Evolutionary conservation across 805 yeast species (phyloP), one percentile per base, ranked within the genome.

Genomic region (Candida anglica): DNA sequence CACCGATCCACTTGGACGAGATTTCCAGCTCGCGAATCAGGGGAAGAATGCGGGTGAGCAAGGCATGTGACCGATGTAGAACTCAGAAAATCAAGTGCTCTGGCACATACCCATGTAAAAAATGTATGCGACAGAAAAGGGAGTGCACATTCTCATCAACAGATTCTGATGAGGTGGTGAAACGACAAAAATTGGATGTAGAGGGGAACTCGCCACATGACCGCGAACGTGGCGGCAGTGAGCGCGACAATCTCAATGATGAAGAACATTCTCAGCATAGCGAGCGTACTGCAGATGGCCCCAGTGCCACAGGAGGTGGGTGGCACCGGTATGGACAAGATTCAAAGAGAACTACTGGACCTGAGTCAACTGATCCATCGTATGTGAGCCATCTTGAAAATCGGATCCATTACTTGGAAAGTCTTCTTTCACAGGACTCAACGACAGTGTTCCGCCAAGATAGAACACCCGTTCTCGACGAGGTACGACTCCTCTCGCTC

Each of bases 1-100:
- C n/a, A n/a, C n/a, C n/a, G n/a, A n/a, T n/a, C n/a, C n/a, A n/a
- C n/a, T n/a, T n/a, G n/a, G n/a, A n/a, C n/a, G n/a, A n/a, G n/a
- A n/a, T n/a, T n/a, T n/a, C n/a, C n/a, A n/a, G n/a, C n/a, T 14
- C 27, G 4, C 24, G 13, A 9, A 24, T 22, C 25, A 47, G 32
- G 30, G 46, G 42, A 5, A 48, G 72, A 19, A 42, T 63, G 38
- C 50, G 78, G 28, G 80, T 74, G 7, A 56, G 62, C 34, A 69
- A 63, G 40, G 83, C 82, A 1, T 77, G 83, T 42, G 74, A 69
- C 34, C 57, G 77, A 15, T 77, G 83, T 49, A 59, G 77, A 36
- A 54, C 60, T 23, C 77, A 72, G 39, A 76, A 77, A 50, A 72
- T 73, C 38, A 77, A 77, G 44, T 77, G 83, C 48, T 65, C 75